Evolutionary conservation across 768 basidiomycete genomes (phyloP).

Genomic region (Rhizopogon rudus): DNA sequence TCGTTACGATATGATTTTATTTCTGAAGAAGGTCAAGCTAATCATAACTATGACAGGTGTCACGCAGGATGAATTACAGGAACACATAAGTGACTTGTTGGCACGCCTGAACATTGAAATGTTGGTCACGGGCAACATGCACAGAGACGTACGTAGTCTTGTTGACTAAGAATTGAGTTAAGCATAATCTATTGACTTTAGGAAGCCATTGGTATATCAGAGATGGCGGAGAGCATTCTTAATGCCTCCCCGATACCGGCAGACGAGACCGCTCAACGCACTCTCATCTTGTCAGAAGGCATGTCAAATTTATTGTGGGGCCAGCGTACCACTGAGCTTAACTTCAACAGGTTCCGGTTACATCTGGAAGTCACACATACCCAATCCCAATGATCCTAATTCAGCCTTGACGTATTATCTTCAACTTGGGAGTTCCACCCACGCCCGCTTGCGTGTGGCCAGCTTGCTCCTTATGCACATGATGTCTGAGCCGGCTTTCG

Average conservation of each 20-base stretch:
- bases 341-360: slow-evolving; percentile 56
- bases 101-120: slow-evolving; percentile 64
- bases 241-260: slow-evolving; percentile 47
- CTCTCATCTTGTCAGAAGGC: slow-evolving; percentile 72
- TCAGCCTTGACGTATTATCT: slow-evolving; percentile 83
- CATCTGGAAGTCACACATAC: slow-evolving; percentile 59
- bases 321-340: slow-evolving; percentile 8
- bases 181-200: slow-evolving; percentile 23
- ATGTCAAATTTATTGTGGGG: slow-evolving; percentile 9
- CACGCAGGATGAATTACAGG: slow-evolving; percentile 63
- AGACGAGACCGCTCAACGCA: slow-evolving; percentile 48
- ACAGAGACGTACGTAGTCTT: slow-evolving; percentile 59
- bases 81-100: slow-evolving; percentile 55
- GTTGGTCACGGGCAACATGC: slow-evolving; percentile 80
- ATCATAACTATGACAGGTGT: slow-evolving; percentile 42
- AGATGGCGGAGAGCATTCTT: slow-evolving; percentile 66
- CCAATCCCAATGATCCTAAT: slow-evolving; percentile 85
- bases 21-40: background rate
- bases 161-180: background rate
- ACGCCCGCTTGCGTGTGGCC: slow-evolving; percentile 60
- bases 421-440: slow-evolving; percentile 65
- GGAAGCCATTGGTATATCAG: slow-evolving; percentile 75
- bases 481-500: slow-evolving; percentile 87
- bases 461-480: slow-evolving; percentile 77
- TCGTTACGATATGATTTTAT: slow-evolving; percentile 2